Evolutionary conservation across 306 rosid species (phyloP).

Genomic region (Acmispon strigosus): DNA sequence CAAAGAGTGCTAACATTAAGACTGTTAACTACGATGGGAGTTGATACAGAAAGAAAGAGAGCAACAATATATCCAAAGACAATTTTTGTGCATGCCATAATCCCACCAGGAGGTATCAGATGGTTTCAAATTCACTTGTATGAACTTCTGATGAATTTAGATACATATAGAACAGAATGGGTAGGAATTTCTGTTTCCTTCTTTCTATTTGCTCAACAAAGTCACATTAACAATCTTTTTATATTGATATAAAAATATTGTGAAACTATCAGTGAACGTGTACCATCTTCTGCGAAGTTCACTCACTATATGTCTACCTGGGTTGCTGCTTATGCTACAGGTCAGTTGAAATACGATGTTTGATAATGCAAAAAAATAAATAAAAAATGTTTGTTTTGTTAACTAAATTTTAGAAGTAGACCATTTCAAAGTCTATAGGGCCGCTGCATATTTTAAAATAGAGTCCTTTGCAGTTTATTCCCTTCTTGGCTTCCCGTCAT

Average conservation of each 20-base stretch:
- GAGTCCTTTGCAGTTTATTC: not conserved
- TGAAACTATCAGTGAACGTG: not conserved
- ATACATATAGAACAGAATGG: not conserved
- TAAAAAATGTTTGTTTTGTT: no score
- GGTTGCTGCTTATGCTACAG: not conserved
- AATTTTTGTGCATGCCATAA: not conserved
- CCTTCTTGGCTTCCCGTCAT: not conserved
- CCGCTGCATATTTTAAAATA: not conserved
- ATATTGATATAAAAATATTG: not conserved
- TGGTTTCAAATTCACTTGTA: not conserved
- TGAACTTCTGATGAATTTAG: not conserved
- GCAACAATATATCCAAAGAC: not conserved
- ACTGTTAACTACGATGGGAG: not conserved
- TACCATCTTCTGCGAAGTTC: no score
- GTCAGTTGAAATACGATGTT: not conserved
- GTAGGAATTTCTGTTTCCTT: not conserved
- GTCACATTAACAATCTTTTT: not conserved
- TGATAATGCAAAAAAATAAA: no score
- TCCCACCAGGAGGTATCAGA: not conserved
- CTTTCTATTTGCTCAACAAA: not conserved
- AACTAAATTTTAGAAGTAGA: not conserved
- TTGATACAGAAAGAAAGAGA: not conserved
- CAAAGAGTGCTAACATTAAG: conserved; percentile 5
- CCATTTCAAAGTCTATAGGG: not conserved
- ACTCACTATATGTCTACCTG: no score